These are phyloP conservation scores for Clarkia xantiana DNA, from an alignment of 345 rosid genomes.

Conservation along the genomic window DNA sequence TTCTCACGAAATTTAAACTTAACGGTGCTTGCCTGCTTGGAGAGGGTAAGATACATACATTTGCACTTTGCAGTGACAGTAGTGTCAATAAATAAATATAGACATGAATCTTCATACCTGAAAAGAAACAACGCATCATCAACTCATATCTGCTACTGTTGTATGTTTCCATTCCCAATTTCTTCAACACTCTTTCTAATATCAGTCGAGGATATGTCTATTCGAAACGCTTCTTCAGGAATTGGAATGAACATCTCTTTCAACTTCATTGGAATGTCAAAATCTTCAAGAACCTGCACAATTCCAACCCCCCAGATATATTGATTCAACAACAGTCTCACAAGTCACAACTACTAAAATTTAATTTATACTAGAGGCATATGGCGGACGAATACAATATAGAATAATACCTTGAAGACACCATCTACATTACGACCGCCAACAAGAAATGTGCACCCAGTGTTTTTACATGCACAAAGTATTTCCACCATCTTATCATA, in stretches of 20 bases:
- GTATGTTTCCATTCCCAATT: too few relatives aligned
- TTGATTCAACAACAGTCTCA: too few relatives aligned
- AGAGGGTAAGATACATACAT: too few relatives aligned
- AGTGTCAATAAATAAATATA: too few relatives aligned
- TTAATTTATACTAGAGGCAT: background rate
- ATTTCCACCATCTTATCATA: slow-evolving; percentile 52
- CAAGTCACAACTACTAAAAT: too few relatives aligned
- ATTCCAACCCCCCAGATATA: too few relatives aligned
- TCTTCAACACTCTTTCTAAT: slow-evolving; percentile 23
- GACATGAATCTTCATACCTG: too few relatives aligned
- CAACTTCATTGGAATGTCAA: slow-evolving; percentile 55
- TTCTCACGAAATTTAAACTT: too few relatives aligned
- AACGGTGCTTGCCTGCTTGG: too few relatives aligned
- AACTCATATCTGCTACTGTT: too few relatives aligned
- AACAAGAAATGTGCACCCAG: slow-evolving; percentile 75
- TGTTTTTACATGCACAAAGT: slow-evolving; percentile 50
- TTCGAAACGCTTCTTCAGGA: slow-evolving; percentile 49
- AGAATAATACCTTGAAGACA: slow-evolving; percentile 65
- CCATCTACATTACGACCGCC: slow-evolving; percentile 82
- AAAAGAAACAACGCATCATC: too few relatives aligned
- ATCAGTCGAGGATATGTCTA: slow-evolving; percentile 76
- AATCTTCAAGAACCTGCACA: slow-evolving; percentile 65
- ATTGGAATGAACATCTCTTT: slow-evolving; percentile 56
- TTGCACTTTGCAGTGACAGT: too few relatives aligned
- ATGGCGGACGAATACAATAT: background rate